Conservation (phyloP, 495 filamentous ascomycete genomes). For the Penicillium waksmanii region DNA sequence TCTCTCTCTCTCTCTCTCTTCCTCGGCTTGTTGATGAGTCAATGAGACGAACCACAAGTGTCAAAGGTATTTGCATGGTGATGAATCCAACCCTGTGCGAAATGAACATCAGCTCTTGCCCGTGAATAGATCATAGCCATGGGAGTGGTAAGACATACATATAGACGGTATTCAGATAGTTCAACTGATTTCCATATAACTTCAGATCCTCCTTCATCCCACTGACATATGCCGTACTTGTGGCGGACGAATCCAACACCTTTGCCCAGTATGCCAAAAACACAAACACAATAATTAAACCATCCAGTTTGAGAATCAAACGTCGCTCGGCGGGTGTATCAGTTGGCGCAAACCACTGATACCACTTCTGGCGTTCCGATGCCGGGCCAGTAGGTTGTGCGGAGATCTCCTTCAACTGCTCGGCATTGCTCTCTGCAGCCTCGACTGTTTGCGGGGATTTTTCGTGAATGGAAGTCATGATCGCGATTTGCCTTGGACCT, state of each 20-base stretch:
- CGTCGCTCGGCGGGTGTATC: constrained; percentile 45
- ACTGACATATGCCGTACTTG: constrained; percentile 35
- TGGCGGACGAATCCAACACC: constrained; percentile 39
- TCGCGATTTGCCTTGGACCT: not conserved
- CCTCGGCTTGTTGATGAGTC: not conserved
- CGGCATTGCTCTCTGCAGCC: constrained; percentile 4
- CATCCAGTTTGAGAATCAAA: constrained; percentile 47
- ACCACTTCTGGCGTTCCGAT: constrained; percentile 37
- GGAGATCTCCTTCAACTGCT: not conserved
- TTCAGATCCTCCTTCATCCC: constrained; percentile 36
- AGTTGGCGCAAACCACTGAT: constrained; percentile 43
- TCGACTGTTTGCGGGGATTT: constrained; percentile 7
- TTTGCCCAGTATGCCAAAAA: constrained; percentile 48
- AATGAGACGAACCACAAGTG: constrained; percentile 21
- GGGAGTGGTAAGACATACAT: constrained; percentile 15
- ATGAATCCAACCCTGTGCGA: constrained; percentile 31
- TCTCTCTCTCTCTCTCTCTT: not conserved
- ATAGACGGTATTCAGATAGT: constrained; percentile 50
- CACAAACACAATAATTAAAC: constrained; percentile 35
- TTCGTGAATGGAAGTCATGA: constrained; percentile 8
- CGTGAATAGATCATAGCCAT: not conserved
- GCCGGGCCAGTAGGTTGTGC: not conserved
- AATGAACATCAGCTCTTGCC: not conserved
- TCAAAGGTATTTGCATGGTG: constrained; percentile 32
- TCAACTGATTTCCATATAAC: constrained; percentile 50